These are phyloP conservation scores for Coemansia asiatica DNA, from an alignment of 192 early-diverging fungal genomes.

Conservation along the genomic window DNA sequence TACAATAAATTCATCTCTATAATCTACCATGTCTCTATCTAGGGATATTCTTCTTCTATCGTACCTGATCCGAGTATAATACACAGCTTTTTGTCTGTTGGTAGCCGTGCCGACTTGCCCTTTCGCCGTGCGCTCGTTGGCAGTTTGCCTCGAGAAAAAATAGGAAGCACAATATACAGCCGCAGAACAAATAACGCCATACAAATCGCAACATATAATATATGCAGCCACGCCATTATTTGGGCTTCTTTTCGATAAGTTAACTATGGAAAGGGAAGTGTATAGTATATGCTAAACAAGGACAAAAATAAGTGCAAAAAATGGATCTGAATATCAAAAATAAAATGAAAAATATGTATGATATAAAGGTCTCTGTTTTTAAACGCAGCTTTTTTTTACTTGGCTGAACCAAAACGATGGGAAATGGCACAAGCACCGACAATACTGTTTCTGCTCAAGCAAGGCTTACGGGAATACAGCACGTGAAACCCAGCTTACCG, in stretches of 20 bases:
- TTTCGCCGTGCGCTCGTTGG: slow-evolving; percentile 14
- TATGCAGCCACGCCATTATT: slow-evolving; percentile 2
- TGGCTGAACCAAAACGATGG: neutral
- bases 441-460: neutral
- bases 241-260: too few relatives aligned
- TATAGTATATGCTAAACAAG: too few relatives aligned
- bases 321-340: neutral
- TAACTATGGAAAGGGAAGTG: too few relatives aligned
- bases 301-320: too few relatives aligned
- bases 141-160: slow-evolving; percentile 14
- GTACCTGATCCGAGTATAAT: slow-evolving; percentile 42
- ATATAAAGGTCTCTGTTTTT: neutral
- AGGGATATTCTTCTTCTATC: neutral
- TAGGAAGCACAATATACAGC: slow-evolving; percentile 40
- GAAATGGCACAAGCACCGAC: neutral
- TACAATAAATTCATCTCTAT: too few relatives aligned
- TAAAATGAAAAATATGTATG: neutral
- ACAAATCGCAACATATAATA: slow-evolving; percentile 1
- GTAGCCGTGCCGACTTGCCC: slow-evolving; percentile 19
- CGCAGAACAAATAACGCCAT: slow-evolving; percentile 20
- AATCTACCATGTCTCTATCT: too few relatives aligned
- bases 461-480: neutral
- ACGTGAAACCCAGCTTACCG: too few relatives aligned
- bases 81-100: slow-evolving; percentile 26
- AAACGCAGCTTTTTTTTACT: neutral